Base-by-base conservation (phyloP, 768 basidiomycete genomes). In the Coprinopsis sp. region DNA sequence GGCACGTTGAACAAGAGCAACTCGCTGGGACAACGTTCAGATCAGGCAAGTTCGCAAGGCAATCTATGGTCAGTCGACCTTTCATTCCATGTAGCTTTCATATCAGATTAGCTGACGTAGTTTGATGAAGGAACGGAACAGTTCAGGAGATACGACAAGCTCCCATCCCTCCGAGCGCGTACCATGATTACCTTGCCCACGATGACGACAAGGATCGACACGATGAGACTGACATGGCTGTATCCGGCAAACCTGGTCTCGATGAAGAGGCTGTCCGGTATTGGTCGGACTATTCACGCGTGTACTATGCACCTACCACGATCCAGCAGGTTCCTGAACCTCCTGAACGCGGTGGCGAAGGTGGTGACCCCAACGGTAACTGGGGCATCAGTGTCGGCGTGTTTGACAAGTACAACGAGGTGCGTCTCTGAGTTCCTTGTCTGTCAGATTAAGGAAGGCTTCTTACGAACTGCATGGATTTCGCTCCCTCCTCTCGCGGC, bases 271-370 rank as follows among this genome's bases (percentile, higher is more conserved):
- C 69, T 24, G 58, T 82, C 46, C 71, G 74, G 42, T 84, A 73
- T 58, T 87, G 83, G 83, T 83, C 84, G 12, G 83, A 87, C 62
- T 84, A 78, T 58, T 80, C 67, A 54, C 76, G 78, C 36, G 71
- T 83, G 19, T 78, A 75, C 59, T 84, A 82, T 56, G 68, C 78
- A 50, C 84, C 84, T 8, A 76, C 79, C 54, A 78, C 81, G 13
- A 58, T 87, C 10, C 84, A 88, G 56, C 70, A 69, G 41, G 51
- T 90, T 19, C 81, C 84, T 6, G 81, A 86, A 52, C 58, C 65
- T 29, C 61, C 74, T 6, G 77, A 77, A 21, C 77, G 78, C n/a
- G n/a, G n/a, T n/a, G n/a, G n/a, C n/a, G n/a, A n/a, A n/a, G n/a
- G n/a, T 74, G 82, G 81, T 51, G 60, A 65, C 27, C 54, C 62